Base-by-base conservation (phyloP, 176 grass and related monocot genomes). In the Dendrocalamus sinicus region DNA sequence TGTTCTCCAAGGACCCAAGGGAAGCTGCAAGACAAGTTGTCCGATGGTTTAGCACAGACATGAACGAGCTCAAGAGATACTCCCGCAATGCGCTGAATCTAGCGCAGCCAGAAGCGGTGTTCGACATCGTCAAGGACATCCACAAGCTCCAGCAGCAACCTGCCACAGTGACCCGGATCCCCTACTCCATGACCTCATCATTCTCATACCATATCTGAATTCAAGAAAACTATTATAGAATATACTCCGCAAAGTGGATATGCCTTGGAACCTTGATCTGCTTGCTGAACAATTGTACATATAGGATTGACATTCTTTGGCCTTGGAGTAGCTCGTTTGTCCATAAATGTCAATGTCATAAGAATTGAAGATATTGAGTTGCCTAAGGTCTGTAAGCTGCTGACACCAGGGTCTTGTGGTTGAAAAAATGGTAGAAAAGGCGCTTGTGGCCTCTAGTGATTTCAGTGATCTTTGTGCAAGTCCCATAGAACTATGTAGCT, bases 101-200 rank as follows among this genome's bases (percentile, higher is more conserved):
- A 28, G 89, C 95, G 7, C 92, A 94, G 39, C 92, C 95, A 1
- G 89, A 88, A 69, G 95, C 95, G 0, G 95, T 97, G 67, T 97
- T 97, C 41, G 66, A 97, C 74, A 94, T 97, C 12, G 90, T 92
- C 3, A 91, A 76, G 74, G 95, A 97, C 82, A 94, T 97, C 77
- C 89, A 97, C 80, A 82, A 75, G 52, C 75, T 97, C 57, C 76
- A 92, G 52, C 90, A 84, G 82, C 81, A 92, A 1, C 78, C 77
- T 0, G 74, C 64, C 0, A 85, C 87, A 3, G 53, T 94, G 71
- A 89, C 84, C 3, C 87, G 78, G 43, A 59, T 84, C 84, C 84
- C 86, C 77, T 87, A 72, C 68, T 91, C 90, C 12, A 68, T 93
- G 65, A 90, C 84, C 39, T 81, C 83, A 48, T 86, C 91, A 0